phyloP scores from a whole-genome alignment of 2,329 filamentous ascomycete genomes.

The Alternaria gaisen region DNA sequence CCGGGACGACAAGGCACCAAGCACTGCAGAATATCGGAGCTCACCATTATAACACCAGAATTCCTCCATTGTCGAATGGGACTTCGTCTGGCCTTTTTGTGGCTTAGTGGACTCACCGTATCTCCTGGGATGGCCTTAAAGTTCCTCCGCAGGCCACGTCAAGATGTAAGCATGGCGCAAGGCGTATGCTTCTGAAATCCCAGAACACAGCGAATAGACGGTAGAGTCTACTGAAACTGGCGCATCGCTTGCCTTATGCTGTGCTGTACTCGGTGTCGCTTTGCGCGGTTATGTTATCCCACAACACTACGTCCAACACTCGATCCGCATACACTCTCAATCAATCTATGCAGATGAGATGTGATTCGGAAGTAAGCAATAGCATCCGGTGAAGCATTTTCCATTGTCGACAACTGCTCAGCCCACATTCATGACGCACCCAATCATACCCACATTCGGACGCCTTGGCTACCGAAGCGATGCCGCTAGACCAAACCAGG shows the following conservation, averaged over 20 bases:
- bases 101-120: neutral
- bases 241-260: neutral
- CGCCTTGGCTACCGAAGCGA: slow-evolving; percentile 10
- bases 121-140: neutral
- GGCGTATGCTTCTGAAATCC: neutral
- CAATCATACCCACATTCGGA: neutral
- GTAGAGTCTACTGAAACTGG: neutral
- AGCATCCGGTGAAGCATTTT: neutral
- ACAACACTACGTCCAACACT: neutral
- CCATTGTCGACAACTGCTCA: neutral
- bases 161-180: slow-evolving; percentile 3
- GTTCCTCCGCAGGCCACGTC: neutral
- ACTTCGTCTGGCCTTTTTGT: neutral
- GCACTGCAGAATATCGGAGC: neutral
- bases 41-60: neutral
- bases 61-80: neutral
- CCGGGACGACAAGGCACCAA: neutral
- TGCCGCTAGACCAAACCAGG: neutral
- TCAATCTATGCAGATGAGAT: neutral
- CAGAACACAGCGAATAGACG: neutral
- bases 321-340: neutral
- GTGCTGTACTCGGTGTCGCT: neutral
- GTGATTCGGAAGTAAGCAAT: neutral
- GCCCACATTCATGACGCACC: neutral
- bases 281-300: neutral